A percentile compares a stretch with the other conserved stretches of the same genome.
These are phyloP conservation scores for Tripidium arundinaceum DNA, from an alignment of 202 grass and related monocot genomes.

Conservation along the genomic window DNA sequence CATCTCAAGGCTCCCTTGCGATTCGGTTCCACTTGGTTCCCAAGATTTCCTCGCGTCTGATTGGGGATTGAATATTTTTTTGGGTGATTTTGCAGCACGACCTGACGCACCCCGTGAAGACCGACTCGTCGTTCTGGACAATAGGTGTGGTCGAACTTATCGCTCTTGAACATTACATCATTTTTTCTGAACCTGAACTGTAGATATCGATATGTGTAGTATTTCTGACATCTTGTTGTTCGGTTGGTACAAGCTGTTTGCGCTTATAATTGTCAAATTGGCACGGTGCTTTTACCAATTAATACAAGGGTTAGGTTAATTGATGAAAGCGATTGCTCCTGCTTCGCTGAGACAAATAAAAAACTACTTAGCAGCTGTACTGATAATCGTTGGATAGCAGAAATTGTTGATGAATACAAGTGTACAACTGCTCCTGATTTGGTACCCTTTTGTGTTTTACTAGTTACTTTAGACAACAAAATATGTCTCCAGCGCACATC, in stretches of 20 bases:
- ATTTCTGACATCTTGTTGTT: not conserved
- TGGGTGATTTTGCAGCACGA: constrained; percentile 53
- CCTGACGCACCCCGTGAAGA: constrained; percentile 71
- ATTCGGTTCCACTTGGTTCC: not conserved
- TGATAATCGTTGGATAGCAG: not conserved
- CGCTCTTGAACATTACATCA: not conserved
- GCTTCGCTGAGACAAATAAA: not conserved
- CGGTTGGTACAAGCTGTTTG: not conserved
- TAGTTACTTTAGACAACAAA: not conserved
- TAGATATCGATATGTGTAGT: too few relatives aligned
- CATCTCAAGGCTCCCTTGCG: not conserved
- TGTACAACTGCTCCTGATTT: not conserved
- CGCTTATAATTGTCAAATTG: not conserved
- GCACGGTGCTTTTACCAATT: too few relatives aligned
- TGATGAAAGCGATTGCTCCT: not conserved
- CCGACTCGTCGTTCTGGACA: constrained; percentile 86
- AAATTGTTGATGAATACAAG: not conserved
- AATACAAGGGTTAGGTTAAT: too few relatives aligned
- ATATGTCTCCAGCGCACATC: not conserved
- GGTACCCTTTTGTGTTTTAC: not conserved
- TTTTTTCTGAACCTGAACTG: too few relatives aligned
- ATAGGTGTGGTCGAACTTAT: constrained; percentile 45
- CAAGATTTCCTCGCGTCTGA: not conserved
- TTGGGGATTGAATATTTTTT: too few relatives aligned
- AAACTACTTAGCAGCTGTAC: not conserved